Evolutionary conservation across 345 rosid species (phyloP).

Genomic region (Lepidium didymum): DNA sequence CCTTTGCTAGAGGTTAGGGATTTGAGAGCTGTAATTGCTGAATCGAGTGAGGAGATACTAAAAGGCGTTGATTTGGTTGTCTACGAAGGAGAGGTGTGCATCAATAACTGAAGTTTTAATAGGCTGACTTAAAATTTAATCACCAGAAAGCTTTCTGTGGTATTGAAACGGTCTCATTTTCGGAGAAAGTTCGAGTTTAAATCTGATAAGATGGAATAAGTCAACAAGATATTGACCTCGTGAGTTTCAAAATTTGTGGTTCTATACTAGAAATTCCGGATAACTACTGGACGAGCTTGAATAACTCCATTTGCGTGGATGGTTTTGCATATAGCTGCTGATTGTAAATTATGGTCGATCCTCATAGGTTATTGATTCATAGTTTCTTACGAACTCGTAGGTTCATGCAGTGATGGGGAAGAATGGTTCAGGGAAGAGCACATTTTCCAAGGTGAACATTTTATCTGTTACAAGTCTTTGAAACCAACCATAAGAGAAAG

Average conservation of each 20-base stretch:
- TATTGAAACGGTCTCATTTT: neutral
- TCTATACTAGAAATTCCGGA: neutral
- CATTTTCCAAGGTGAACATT: slow-evolving; percentile 65
- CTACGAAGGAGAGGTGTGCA: slow-evolving; percentile 80
- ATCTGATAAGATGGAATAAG: neutral
- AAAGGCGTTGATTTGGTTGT: slow-evolving; percentile 71
- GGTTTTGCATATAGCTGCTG: neutral
- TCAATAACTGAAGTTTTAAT: neutral
- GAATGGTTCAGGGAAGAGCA: slow-evolving; percentile 98
- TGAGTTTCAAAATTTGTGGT: neutral
- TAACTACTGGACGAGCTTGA: neutral
- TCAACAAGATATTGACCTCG: neutral
- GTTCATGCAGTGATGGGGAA: slow-evolving; percentile 95
- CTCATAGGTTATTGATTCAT: slow-evolving; percentile 7
- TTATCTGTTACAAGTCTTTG: neutral
- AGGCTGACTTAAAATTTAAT: neutral
- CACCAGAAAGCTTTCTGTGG: neutral
- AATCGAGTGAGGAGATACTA: slow-evolving; percentile 78
- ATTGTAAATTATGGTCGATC: neutral
- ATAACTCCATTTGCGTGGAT: neutral
- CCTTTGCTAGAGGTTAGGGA: slow-evolving; percentile 79
- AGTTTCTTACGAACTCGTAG: slow-evolving; percentile 30
- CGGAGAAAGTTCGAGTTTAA: neutral
- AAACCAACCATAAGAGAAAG: neutral
- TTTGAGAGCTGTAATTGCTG: slow-evolving; percentile 70